These are phyloP conservation scores for Handroanthus guayacan DNA, from an alignment of 257 asterid genomes.

Conservation along the genomic window DNA sequence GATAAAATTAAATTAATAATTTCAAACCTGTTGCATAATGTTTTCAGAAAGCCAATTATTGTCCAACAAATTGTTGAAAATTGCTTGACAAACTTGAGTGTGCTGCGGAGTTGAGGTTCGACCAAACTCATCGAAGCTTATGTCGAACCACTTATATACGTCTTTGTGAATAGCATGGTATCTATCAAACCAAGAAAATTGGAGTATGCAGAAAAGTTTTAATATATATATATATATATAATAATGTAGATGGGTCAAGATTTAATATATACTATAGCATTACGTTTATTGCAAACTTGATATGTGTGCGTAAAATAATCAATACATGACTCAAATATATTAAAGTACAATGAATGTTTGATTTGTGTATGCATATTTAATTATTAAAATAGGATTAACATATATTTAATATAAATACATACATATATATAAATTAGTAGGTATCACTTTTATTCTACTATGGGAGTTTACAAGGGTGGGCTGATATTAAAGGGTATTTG, in stretches of 20 bases:
- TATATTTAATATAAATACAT: no score
- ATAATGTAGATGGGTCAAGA: background rate
- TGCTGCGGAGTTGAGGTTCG: slow-evolving; percentile 92
- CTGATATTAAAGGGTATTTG: no score
- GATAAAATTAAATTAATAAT: no score
- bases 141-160: slow-evolving; percentile 84
- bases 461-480: no score
- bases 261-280: background rate
- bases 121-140: slow-evolving; percentile 90
- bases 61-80: slow-evolving; percentile 75
- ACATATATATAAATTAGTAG: no score
- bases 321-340: no score
- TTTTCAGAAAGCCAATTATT: slow-evolving; percentile 82
- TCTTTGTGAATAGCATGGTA: slow-evolving; percentile 83
- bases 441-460: no score
- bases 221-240: background rate
- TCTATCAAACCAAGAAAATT: slow-evolving; percentile 47
- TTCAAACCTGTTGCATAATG: slow-evolving; percentile 78
- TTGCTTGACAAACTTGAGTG: slow-evolving; percentile 85
- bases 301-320: no score
- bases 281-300: no score
- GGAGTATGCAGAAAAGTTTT: background rate
- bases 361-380: no score
- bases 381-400: no score
- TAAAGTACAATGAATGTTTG: no score